Conservation (phyloP, 2,329 filamentous ascomycete species). For the Ophiostoma sp. region DNA sequence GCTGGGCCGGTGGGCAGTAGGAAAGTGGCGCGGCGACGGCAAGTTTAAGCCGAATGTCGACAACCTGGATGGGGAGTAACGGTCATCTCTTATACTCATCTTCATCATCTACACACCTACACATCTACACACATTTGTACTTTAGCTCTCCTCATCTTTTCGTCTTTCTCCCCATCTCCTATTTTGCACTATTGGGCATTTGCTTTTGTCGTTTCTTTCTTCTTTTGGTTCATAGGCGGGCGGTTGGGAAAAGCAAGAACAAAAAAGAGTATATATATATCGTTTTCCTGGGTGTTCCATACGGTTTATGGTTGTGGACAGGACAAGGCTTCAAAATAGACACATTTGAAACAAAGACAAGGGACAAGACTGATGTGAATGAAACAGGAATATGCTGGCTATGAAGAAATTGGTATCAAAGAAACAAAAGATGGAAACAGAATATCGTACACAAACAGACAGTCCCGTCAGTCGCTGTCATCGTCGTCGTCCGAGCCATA, state of each 20-base stretch:
- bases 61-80: conserved; percentile 28
- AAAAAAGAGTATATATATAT: background rate
- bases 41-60: conserved; percentile 38
- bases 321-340: background rate
- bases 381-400: background rate
- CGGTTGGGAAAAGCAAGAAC: background rate
- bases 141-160: background rate
- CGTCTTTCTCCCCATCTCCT: background rate
- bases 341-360: background rate
- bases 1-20: conserved; percentile 53
- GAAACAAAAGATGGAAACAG: background rate
- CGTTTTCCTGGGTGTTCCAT: background rate
- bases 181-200: conserved; percentile 1
- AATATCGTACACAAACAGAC: background rate
- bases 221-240: background rate
- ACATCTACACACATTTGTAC: background rate
- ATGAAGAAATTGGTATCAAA: background rate
- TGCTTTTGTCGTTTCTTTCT: background rate
- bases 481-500: conserved; percentile 58
- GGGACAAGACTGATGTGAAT: background rate
- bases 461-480: background rate
- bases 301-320: background rate
- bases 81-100: background rate
- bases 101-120: background rate
- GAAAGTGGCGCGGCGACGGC: conserved; percentile 44